Percentiles rank a stretch among this genome's conserved stretches.
phyloP scores from a whole-genome alignment of 1,139 yeast genomes.

The Nakaseomyces bracarensis region DNA sequence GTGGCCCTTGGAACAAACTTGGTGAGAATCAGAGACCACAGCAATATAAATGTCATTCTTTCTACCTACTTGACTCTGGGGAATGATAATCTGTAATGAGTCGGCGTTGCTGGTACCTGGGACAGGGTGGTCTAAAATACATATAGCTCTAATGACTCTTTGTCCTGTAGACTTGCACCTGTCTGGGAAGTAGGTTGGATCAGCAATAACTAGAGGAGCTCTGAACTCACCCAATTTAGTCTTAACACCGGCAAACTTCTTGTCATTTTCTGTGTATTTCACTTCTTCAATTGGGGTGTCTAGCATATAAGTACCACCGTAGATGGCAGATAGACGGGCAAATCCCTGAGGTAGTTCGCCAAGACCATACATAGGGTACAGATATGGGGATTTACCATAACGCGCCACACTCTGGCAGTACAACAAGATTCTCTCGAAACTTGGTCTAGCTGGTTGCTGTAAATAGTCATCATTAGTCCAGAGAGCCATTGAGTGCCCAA shows the following conservation, averaged over 20 bases:
- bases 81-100: constrained; percentile 88
- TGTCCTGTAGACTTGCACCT: constrained; percentile 79
- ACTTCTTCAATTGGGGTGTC: constrained; percentile 93
- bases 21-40: constrained; percentile 79
- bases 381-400: constrained; percentile 93
- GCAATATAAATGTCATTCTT: constrained; percentile 94
- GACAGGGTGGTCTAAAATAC: constrained; percentile 83
- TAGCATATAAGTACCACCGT: constrained; percentile 98
- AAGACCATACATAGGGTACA: constrained; percentile 91
- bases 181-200: constrained; percentile 95
- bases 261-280: constrained; percentile 51
- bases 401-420: constrained; percentile 88
- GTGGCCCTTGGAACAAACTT: constrained; percentile 85
- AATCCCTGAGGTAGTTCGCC: constrained; percentile 99
- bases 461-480: constrained; percentile 91
- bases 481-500: constrained; percentile 98
- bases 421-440: constrained; percentile 75
- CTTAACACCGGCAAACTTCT: constrained; percentile 70
- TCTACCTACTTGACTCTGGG: constrained; percentile 91
- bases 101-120: constrained; percentile 78
- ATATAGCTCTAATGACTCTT: constrained; percentile 89
- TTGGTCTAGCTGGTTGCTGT: constrained; percentile 84
- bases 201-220: constrained; percentile 93
- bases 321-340: constrained; percentile 92
- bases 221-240: constrained; percentile 88